Conservation (phyloP, 1,284 basidiomycete genomes). For the Ustilago esculenta region DNA sequence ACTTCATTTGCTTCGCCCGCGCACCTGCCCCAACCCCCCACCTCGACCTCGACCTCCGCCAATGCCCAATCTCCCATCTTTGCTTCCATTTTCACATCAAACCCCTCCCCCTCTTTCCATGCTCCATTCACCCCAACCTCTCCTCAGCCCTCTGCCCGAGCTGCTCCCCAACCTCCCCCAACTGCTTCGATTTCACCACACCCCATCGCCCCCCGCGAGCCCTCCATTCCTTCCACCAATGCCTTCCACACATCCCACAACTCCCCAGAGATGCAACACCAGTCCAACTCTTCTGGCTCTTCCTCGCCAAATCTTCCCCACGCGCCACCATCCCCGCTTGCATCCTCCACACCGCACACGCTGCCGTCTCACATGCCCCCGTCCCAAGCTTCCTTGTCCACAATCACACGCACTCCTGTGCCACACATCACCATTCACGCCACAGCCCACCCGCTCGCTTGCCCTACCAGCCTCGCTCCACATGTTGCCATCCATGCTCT, state of each 20-base stretch:
- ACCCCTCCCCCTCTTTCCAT: neutral
- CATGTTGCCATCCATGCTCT: too few relatives aligned
- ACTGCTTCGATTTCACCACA: neutral
- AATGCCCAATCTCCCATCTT: slow-evolving; percentile 11
- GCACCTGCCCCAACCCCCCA: slow-evolving; percentile 4
- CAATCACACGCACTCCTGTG: slow-evolving; percentile 5
- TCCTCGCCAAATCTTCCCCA: neutral
- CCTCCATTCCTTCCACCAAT: neutral
- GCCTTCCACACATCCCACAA: neutral
- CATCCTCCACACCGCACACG: too few relatives aligned
- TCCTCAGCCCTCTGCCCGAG: neutral
- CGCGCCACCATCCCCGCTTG: neutral
- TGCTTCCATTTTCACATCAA: neutral
- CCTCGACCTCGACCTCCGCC: slow-evolving; percentile 19
- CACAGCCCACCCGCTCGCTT: too few relatives aligned
- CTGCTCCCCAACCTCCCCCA: neutral
- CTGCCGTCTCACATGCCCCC: too few relatives aligned
- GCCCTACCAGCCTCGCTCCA: too few relatives aligned
- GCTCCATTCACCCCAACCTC: neutral
- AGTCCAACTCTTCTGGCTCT: neutral
- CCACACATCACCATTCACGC: neutral
- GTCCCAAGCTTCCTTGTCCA: neutral
- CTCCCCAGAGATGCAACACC: neutral
- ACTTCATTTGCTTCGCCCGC: slow-evolving; percentile 15
- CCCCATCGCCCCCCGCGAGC: neutral